phyloP scores from a whole-genome alignment of 805 yeast genomes.

The Cyberlindnera subsufficiens region DNA sequence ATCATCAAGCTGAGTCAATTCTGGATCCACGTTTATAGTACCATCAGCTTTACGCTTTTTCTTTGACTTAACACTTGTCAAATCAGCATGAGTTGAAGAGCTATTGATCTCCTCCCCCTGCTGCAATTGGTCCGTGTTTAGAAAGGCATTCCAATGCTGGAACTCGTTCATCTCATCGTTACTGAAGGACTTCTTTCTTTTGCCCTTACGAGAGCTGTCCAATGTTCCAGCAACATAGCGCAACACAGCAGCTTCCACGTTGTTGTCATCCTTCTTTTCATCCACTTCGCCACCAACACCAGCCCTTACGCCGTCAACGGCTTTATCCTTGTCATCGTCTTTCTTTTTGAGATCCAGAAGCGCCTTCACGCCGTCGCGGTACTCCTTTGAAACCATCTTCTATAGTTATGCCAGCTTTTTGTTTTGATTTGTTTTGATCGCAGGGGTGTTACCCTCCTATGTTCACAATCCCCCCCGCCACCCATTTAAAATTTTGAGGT shows the following conservation, averaged over 20 bases:
- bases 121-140: constrained; percentile 21
- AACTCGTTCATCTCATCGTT: constrained; percentile 20
- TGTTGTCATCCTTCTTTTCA: constrained; percentile 29
- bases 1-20: constrained; percentile 44
- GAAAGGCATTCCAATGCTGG: constrained; percentile 25
- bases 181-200: constrained; percentile 18
- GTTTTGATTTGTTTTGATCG: background rate
- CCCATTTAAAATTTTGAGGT: too few species aligned
- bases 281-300: constrained; percentile 3
- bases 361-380: constrained; percentile 23
- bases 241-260: constrained; percentile 78
- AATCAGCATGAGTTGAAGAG: background rate
- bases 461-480: too few species aligned
- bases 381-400: constrained; percentile 13
- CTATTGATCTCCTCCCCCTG: constrained; percentile 16
- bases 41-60: constrained; percentile 7
- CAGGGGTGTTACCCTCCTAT: constrained; percentile 1
- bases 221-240: constrained; percentile 63
- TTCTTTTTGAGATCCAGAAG: constrained; percentile 19
- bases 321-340: constrained; percentile 10
- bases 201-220: constrained; percentile 24
- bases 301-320: constrained; percentile 1
- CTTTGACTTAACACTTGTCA: constrained; percentile 3
- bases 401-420: background rate
- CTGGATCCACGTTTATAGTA: constrained; percentile 45